Evolutionary conservation across 805 yeast genomes (phyloP).

Genomic region (Saturnispora sanitii): DNA sequence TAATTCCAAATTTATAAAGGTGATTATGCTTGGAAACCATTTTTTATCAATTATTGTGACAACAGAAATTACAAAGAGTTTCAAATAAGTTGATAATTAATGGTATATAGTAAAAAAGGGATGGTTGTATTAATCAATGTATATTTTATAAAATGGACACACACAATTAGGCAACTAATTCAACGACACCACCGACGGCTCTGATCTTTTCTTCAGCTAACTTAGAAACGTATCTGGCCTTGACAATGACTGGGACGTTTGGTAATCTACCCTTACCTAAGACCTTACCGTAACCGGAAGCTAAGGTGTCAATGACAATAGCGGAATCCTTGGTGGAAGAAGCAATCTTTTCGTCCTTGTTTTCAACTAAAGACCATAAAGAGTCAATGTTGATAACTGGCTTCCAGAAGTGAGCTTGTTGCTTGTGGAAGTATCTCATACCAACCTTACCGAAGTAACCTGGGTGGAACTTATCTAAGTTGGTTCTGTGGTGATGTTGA

Average conservation of each 20-base stretch:
- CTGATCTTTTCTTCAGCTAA: slow-evolving; percentile 99
- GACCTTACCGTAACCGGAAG: slow-evolving; percentile 99
- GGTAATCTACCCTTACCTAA: slow-evolving; percentile 99
- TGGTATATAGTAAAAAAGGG: slow-evolving; percentile 6
- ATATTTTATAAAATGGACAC: neutral
- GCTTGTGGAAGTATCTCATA: slow-evolving; percentile 99
- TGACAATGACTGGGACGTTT: slow-evolving; percentile 95
- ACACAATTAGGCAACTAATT: slow-evolving; percentile 79
- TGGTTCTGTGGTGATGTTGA: slow-evolving; percentile 99
- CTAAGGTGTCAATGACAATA: slow-evolving; percentile 98
- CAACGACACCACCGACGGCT: slow-evolving; percentile 99
- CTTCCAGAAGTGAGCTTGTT: slow-evolving; percentile 90
- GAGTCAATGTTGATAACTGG: slow-evolving; percentile 97
- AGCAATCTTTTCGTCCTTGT: slow-evolving; percentile 89
- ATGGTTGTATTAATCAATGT: slow-evolving; percentile 3
- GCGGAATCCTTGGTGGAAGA: slow-evolving; percentile 82
- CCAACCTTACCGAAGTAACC: slow-evolving; percentile 99
- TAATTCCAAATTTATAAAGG: no score
- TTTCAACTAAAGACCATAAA: slow-evolving; percentile 94
- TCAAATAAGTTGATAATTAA: neutral
- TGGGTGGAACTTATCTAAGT: slow-evolving; percentile 99
- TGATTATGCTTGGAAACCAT: neutral
- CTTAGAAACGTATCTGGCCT: slow-evolving; percentile 98
- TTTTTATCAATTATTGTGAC: neutral
- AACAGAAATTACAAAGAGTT: no score